phyloP scores from a whole-genome alignment of 2,329 filamentous ascomycete genomes.

The Monosporascus sp. region DNA sequence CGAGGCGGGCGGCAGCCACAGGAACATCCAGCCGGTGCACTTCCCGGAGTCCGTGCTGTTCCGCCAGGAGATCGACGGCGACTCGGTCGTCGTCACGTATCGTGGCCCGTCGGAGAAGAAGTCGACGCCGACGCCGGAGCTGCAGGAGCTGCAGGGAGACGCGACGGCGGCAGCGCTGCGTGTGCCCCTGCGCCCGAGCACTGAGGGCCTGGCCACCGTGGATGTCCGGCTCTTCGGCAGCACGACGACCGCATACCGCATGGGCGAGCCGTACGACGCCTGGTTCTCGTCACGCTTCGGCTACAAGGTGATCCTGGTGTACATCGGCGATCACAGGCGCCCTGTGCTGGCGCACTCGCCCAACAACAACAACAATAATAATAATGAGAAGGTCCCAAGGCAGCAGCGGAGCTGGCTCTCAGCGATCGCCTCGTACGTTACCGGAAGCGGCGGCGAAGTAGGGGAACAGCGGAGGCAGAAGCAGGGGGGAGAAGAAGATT shows the following conservation, averaged over 20 bases:
- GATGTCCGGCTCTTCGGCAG: conserved; percentile 57
- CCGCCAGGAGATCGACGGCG: conserved; percentile 44
- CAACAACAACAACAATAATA: conserved; percentile 25
- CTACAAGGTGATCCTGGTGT: conserved; percentile 55
- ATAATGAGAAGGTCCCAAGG: conserved; percentile 29
- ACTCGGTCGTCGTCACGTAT: conserved; percentile 39
- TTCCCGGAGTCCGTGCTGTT: conserved; percentile 61
- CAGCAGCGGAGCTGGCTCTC: conserved; percentile 28
- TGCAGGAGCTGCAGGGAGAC: neutral
- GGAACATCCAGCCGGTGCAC: conserved; percentile 49
- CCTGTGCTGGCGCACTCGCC: conserved; percentile 57
- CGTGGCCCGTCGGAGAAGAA: conserved; percentile 31
- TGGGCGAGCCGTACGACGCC: conserved; percentile 53
- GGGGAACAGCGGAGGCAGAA: conserved; percentile 16
- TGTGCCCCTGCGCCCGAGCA: conserved; percentile 53
- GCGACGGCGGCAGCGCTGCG: conserved; percentile 34
- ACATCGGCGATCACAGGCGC: conserved; percentile 57
- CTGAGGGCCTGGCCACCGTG: conserved; percentile 38
- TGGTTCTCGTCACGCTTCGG: conserved; percentile 68
- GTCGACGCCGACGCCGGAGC: conserved; percentile 31
- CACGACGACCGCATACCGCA: conserved; percentile 53
- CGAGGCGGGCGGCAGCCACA: conserved; percentile 24
- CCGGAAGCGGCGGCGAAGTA: conserved; percentile 8
- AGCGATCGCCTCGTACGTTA: conserved; percentile 28
- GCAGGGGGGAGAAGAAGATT: conserved; percentile 20